Evolutionary conservation across 306 rosid genomes (phyloP).

Genomic region (Prunus armeniaca): DNA sequence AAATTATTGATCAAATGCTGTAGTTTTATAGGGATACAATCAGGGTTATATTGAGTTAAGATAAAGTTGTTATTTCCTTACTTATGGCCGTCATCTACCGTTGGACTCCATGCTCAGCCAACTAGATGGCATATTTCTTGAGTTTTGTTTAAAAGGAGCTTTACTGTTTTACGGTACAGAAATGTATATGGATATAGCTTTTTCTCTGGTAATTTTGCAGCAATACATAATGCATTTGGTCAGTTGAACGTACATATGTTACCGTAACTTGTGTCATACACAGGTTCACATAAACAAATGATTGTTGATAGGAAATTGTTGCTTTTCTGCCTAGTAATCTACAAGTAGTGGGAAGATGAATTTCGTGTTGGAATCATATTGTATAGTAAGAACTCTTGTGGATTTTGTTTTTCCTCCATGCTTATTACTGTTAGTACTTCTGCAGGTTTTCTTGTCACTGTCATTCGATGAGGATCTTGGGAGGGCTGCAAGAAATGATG

Average conservation of each 20-base stretch:
- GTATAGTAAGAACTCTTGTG: not conserved
- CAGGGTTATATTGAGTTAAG: not conserved
- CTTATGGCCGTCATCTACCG: not conserved
- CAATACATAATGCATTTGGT: not conserved
- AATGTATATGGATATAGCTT: not conserved
- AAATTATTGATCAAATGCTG: not conserved
- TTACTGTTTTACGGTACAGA: not conserved
- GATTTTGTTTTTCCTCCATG: conserved; percentile 2
- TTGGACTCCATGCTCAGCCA: not conserved
- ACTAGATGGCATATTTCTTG: not conserved
- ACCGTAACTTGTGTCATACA: not conserved
- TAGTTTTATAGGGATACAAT: not conserved
- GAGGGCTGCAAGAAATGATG: conserved; percentile 51
- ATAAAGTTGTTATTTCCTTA: not conserved
- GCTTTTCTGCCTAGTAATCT: not conserved
- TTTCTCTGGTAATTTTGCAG: not conserved
- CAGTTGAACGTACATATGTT: not conserved
- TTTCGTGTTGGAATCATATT: not conserved
- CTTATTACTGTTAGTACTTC: conserved; percentile 25
- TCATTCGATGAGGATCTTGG: conserved; percentile 80
- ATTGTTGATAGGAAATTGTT: not conserved
- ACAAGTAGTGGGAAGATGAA: not conserved
- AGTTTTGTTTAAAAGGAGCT: not conserved
- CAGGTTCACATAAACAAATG: not conserved
- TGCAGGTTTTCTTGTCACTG: conserved; percentile 80